These are phyloP conservation scores for Limonium bicolor DNA, from an alignment of 148 eudicot genomes.

Conservation along the genomic window DNA sequence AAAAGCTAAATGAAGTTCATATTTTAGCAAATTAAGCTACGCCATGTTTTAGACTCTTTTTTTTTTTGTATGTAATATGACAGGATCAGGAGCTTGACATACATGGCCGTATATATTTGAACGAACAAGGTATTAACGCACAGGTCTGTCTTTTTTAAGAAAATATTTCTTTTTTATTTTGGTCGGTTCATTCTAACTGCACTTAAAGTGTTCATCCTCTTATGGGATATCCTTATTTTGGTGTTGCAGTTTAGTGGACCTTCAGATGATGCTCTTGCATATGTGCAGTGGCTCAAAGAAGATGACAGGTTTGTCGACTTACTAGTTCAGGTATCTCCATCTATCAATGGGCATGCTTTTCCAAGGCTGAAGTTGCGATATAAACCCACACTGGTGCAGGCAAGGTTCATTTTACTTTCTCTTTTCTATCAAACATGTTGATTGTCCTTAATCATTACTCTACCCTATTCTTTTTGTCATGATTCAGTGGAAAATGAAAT, in stretches of 20 bases:
- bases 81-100: slow-evolving; percentile 56
- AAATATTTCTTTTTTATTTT: neutral
- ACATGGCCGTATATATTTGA: slow-evolving; percentile 79
- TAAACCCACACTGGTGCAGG: slow-evolving; percentile 93
- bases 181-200: slow-evolving; percentile 2
- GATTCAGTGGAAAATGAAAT: no score
- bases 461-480: no score
- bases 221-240: slow-evolving; percentile 8
- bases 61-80: slow-evolving; percentile 2
- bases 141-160: slow-evolving; percentile 38
- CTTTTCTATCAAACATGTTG: no score
- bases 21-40: no score
- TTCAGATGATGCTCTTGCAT: slow-evolving; percentile 57
- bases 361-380: slow-evolving; percentile 84
- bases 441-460: no score
- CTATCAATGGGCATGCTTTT: slow-evolving; percentile 66
- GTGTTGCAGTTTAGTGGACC: slow-evolving; percentile 97
- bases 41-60: no score
- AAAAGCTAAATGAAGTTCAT: no score
- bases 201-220: neutral
- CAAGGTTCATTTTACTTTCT: slow-evolving; percentile 19
- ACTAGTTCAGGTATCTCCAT: slow-evolving; percentile 69
- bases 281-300: slow-evolving; percentile 63
- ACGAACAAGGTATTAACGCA: slow-evolving; percentile 87
- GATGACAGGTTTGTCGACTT: slow-evolving; percentile 63